Percentiles rank a stretch among this genome's conserved stretches.
phyloP scores from a whole-genome alignment of 441 rosid genomes.

The Populus hybrid region DNA sequence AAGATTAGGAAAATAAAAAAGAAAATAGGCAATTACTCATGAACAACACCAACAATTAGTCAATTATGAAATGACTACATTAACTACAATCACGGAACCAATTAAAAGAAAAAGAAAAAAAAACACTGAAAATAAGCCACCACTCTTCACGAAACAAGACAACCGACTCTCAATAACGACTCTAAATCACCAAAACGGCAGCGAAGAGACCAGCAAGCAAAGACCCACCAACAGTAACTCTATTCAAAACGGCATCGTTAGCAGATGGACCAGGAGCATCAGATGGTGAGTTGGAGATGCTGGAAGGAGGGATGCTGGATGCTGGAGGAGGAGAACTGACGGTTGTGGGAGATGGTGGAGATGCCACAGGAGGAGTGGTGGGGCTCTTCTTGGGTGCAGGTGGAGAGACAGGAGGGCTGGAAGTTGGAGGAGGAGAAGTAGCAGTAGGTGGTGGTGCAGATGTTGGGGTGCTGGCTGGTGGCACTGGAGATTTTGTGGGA shows the following conservation, averaged over 20 bases:
- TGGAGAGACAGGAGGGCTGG: slow-evolving; percentile 10
- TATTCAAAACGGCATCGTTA: slow-evolving; percentile 15
- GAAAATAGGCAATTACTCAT: no score
- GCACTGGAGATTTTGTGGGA: slow-evolving; percentile 4
- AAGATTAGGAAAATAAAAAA: no score
- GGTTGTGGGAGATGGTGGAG: slow-evolving; percentile 12
- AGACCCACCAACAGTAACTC: slow-evolving; percentile 18
- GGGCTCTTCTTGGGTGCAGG: slow-evolving; percentile 10
- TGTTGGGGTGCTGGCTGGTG: not conserved
- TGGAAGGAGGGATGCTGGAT: slow-evolving; percentile 20
- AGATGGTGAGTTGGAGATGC: not conserved
- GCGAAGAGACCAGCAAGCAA: slow-evolving; percentile 19
- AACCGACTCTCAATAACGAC: not conserved
- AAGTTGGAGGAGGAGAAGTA: slow-evolving; percentile 6
- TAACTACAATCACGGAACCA: no score
- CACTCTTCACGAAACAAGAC: not conserved
- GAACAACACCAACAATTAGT: no score
- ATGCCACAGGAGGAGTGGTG: slow-evolving; percentile 12
- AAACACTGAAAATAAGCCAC: no score
- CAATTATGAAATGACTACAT: no score
- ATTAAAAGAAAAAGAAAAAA: no score
- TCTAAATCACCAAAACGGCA: slow-evolving; percentile 19
- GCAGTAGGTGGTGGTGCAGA: slow-evolving; percentile 25
- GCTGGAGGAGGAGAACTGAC: no score
- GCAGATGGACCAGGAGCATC: slow-evolving; percentile 17